Evolutionary conservation across 2,329 filamentous ascomycete genomes (phyloP).

Genomic region (Chaetomiaceae sp.): DNA sequence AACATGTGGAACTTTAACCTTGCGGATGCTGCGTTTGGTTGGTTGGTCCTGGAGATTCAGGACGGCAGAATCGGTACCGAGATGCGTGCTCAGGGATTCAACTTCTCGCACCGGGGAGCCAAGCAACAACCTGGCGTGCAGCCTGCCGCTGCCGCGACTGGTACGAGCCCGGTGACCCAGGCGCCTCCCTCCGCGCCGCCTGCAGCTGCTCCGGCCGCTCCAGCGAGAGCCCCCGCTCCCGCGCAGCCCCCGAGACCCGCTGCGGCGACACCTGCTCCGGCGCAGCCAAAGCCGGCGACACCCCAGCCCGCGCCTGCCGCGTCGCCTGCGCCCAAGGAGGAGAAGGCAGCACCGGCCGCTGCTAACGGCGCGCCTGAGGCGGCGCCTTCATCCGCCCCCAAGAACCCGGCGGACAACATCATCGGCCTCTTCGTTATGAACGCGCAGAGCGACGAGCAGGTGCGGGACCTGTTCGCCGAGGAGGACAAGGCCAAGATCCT

Average conservation of each 20-base stretch:
- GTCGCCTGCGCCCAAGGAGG: slow-evolving; percentile 50
- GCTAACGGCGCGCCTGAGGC: slow-evolving; percentile 53
- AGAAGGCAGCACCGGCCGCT: slow-evolving; percentile 46
- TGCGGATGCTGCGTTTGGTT: slow-evolving; percentile 95
- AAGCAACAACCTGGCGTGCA: slow-evolving; percentile 58
- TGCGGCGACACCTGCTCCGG: slow-evolving; percentile 33
- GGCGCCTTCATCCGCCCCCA: slow-evolving; percentile 54
- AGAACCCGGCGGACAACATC: slow-evolving; percentile 60
- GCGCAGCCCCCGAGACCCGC: slow-evolving; percentile 41
- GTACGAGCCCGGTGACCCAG: slow-evolving; percentile 31
- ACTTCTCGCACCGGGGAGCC: slow-evolving; percentile 90
- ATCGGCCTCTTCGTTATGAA: slow-evolving; percentile 89
- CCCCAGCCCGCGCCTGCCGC: slow-evolving; percentile 41
- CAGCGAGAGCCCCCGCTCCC: slow-evolving; percentile 35
- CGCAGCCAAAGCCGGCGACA: slow-evolving; percentile 45
- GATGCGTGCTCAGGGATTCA: slow-evolving; percentile 98
- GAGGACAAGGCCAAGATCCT: slow-evolving; percentile 79
- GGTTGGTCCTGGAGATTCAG: slow-evolving; percentile 90
- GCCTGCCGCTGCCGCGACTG: slow-evolving; percentile 35
- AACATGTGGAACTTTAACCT: slow-evolving; percentile 99
- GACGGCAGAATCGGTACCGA: slow-evolving; percentile 94
- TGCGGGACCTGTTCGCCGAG: slow-evolving; percentile 74
- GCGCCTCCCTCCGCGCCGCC: slow-evolving; percentile 32
- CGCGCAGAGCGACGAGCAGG: slow-evolving; percentile 76
- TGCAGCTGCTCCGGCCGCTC: slow-evolving; percentile 22